Base-by-base conservation (phyloP, 1,284 basidiomycete species). In the Ceratorhiza oryzae-sativae region DNA sequence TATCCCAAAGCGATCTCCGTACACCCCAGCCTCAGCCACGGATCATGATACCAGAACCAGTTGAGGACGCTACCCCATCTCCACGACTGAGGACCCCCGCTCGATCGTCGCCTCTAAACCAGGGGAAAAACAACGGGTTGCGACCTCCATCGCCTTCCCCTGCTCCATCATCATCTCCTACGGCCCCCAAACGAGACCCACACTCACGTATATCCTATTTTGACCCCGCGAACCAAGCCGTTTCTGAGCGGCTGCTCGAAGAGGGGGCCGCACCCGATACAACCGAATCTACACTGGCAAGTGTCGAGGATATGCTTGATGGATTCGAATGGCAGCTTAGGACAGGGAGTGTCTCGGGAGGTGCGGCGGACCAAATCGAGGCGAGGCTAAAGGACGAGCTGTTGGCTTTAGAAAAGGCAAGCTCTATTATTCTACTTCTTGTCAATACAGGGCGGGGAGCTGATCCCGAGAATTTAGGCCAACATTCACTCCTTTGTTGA, bases 401-500 rank as follows among this genome's bases (percentile, higher is more conserved):
- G 49, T 87, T 89, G 82, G 95, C 95, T 25, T 82, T 98, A 41
- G 95, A 98, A 75, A 95, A 93, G 84, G 94, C 94, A 71, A 72
- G 82, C 76, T n/a, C 30, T 36, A 41, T 36, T 20, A 4, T 8
- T 41, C 27, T 59, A 23, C 12, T 58, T 13, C 13, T 6, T 39
- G 6, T 39, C 8, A 46, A n/a, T 72, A 18, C 13, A 49, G 32
- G 32, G 6, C 46, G 12, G 23, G 45, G 20, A n/a, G 23, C 9
- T 23, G n/a, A 67, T 42, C 45, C 56, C 48, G 36, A 34, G 56
- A 32, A 32, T 20, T 9, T 76, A 95, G 93, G 97, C 97, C 9
- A 98, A 97, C 78, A 94, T 98, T 30, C 93, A 98, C 80, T 97
- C 96, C 0, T 97, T 98, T 82, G 86, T 99, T 63, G 97, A 98